Base-by-base conservation (phyloP, 2,329 filamentous ascomycete species). In the Sporothrix brasiliensis region DNA sequence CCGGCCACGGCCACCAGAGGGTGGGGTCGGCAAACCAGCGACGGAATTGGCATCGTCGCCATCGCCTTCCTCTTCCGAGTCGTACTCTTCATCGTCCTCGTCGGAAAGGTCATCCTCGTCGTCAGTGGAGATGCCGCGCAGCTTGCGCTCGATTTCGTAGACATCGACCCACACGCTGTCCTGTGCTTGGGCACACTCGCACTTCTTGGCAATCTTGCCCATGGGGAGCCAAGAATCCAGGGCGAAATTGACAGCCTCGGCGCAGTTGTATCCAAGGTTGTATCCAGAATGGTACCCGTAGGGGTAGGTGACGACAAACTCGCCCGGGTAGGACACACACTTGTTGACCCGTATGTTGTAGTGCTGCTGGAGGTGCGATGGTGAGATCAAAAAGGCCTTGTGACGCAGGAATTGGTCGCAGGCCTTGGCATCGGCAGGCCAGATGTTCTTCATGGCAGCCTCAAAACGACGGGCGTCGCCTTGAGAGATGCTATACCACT, bases 131-230 rank as follows among this genome's bases (percentile, higher is more conserved):
- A 98, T 94, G 56, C 95, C 95, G 67, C 94, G 88, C 61, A 98
- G 82, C 79, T 96, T 97, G 72, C 95, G 92, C 80, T 99, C 93
- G 70, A 99, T 96, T 76, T 97, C 95, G 71, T 92, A 90, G 4
- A 98, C 93, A 77, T 99, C 94, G 68, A 99, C 93, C 94, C 96
- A 99, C 3, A 99, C 95, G 76, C 94, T 98, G 82, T 99, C 95
- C 72, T 96, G 89, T 74, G 97, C 94, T 72, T 95, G 88, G 76
- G 95, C 93, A 78, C 95, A 99, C 77, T 98, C 91, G 80, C 95
- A 99, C 79, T 95, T 96, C 81, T 97, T 97, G 19, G 95, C 95
- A 75, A 97, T 93, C 76, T 93, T 92, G 27, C 94, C 95, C 83
- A 95, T 97, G 67, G 96, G 91, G 60, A 99, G 82, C 95, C 95